Percentiles rank a stretch among this genome's conserved stretches.
These are phyloP conservation scores for Dactylellina drechsleri DNA, from an alignment of 2,329 filamentous ascomycete genomes.

Conservation along the genomic window DNA sequence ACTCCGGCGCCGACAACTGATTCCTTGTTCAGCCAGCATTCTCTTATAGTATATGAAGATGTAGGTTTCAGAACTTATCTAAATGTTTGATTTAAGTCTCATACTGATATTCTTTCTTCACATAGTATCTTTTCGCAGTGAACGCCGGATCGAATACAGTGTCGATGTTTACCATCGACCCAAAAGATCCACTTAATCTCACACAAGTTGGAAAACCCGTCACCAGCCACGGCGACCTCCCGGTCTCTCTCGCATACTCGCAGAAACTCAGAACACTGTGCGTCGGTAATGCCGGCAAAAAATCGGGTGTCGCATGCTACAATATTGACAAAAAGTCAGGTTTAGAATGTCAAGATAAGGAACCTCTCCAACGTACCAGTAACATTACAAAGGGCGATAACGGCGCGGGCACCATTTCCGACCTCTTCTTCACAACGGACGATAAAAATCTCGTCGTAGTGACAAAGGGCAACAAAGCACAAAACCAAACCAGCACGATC, in stretches of 20 bases:
- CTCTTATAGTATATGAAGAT: constrained; percentile 29
- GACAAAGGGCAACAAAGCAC: constrained; percentile 70
- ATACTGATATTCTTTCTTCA: background rate
- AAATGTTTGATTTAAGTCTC: background rate
- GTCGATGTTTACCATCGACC: constrained; percentile 65
- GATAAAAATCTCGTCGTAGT: constrained; percentile 67
- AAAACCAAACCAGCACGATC: constrained; percentile 67
- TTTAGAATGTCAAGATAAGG: constrained; percentile 63
- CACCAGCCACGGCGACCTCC: constrained; percentile 66
- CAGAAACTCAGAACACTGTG: constrained; percentile 63
- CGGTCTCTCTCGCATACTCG: constrained; percentile 67
- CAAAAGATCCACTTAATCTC: constrained; percentile 64
- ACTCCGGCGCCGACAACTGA: constrained; percentile 23
- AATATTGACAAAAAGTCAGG: constrained; percentile 61
- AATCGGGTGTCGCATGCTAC: constrained; percentile 65
- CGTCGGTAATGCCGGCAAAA: constrained; percentile 64
- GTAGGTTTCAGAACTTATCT: constrained; percentile 16
- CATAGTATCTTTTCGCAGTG: constrained; percentile 66
- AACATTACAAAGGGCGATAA: constrained; percentile 61
- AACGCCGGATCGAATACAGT: constrained; percentile 68
- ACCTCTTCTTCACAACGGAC: constrained; percentile 70
- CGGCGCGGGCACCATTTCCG: constrained; percentile 70
- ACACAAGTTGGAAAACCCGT: constrained; percentile 64
- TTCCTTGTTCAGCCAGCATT: constrained; percentile 40
- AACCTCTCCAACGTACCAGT: constrained; percentile 58